A percentile compares a stretch with the other conserved stretches of the same genome.
Evolutionary conservation across 331 rosid species (phyloP).

Genomic region (Malus hybrid): DNA sequence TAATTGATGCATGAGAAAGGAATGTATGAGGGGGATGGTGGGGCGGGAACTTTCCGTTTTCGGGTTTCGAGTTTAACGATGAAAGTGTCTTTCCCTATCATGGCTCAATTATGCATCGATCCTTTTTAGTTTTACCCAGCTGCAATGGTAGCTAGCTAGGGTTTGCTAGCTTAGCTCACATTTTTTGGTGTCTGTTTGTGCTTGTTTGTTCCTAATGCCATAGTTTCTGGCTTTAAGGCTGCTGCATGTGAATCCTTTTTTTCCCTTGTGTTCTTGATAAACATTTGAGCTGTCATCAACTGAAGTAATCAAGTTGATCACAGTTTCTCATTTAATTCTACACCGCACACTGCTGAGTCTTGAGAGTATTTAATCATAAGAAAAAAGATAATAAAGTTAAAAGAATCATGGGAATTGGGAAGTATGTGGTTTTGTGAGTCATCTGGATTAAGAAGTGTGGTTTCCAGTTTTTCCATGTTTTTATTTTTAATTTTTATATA

Average conservation of each 20-base stretch:
- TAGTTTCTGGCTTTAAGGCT: neutral
- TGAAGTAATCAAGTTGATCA: neutral
- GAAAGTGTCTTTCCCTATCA: constrained; percentile 61
- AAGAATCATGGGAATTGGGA: neutral
- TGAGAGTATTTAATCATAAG: neutral
- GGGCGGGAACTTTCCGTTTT: constrained; percentile 17
- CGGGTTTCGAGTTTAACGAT: constrained; percentile 73
- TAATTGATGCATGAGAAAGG: constrained; percentile 24
- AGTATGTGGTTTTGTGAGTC: neutral
- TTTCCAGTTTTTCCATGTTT: neutral
- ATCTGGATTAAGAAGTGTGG: neutral
- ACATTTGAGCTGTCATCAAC: constrained; percentile 17
- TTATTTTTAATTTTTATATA: too few species aligned
- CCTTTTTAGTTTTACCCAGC: constrained; percentile 4
- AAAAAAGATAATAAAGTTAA: neutral
- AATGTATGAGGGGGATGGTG: constrained; percentile 28
- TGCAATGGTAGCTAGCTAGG: neutral
- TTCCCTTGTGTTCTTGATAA: neutral
- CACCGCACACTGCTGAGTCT: neutral
- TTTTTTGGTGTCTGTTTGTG: neutral
- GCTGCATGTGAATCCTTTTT: neutral
- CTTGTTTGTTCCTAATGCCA: constrained; percentile 1
- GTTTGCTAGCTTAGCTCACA: neutral
- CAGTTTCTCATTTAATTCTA: neutral
- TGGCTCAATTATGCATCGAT: neutral